Base-by-base conservation (phyloP, 139 green algal genomes). In the Chlamydomonas applanata region DNA sequence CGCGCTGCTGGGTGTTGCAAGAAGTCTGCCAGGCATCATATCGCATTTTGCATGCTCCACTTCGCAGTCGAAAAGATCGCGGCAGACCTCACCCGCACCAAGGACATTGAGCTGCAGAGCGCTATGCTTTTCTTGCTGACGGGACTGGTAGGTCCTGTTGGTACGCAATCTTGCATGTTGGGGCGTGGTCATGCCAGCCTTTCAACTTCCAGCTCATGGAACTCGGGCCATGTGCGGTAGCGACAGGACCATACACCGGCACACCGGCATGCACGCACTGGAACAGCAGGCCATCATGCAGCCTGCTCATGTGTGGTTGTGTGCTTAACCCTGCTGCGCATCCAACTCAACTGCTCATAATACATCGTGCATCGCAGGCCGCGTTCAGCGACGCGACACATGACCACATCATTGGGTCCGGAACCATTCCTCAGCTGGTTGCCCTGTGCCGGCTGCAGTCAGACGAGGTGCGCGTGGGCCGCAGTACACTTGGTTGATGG, bases 71-170 rank as follows among this genome's bases (percentile, higher is more conserved):
- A 78, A 19, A 27, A 74, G 11, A 78, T 82, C 52, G 53, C 63
- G 19, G 40, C 40, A 45, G 74, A 29, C 0, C 65, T 82, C 4
- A 65, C n/a, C 32, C 40, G 56, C 27, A 60, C 56, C 20, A 46
- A 36, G 4, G 9, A 45, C 35, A 36, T 75, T 4, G 69, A 80
- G 34, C 53, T 86, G 57, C 73, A 79, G 40, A 56, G 49, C 30
- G 63, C 81, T 0, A 73, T 78, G 72, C 80, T 73, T 72, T 86
- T 79, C 76, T 62, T 86, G 49, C 57, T 86, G 0, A 81, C 81
- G 1, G 81, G 66, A 1, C 45, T 85, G 24, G 53, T 61, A 14
- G 53, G 53, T 61, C 20, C 20, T 9, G 4, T 32, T 9, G 53
- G 4, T 4, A 9, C 14, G 20, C 4, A n/a, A n/a, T n/a, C n/a